Evolutionary conservation across 768 basidiomycete species (phyloP).

Genomic region (Hygrophorus pudorinus): DNA sequence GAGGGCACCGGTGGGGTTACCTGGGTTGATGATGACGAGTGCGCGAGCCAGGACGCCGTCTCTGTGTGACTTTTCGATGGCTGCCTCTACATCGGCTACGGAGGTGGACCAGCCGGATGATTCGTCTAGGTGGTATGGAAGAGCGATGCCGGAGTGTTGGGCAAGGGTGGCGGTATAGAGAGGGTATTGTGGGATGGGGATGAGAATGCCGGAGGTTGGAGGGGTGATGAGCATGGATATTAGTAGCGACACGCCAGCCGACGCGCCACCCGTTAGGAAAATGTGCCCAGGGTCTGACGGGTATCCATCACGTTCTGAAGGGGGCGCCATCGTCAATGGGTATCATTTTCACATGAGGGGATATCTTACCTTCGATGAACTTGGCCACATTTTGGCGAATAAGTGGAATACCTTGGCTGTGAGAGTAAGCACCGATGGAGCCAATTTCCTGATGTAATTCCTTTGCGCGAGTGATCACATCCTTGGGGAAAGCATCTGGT

Average conservation of each 20-base stretch:
- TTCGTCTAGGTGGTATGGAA: slow-evolving; percentile 90
- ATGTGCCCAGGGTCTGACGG: slow-evolving; percentile 76
- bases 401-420: slow-evolving; percentile 84
- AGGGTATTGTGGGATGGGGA: slow-evolving; percentile 98
- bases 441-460: slow-evolving; percentile 81
- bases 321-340: background rate
- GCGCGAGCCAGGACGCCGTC: slow-evolving; percentile 64
- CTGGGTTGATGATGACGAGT: slow-evolving; percentile 96
- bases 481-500: slow-evolving; percentile 69
- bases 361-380: slow-evolving; percentile 70
- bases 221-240: slow-evolving; percentile 69
- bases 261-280: slow-evolving; percentile 93
- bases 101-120: slow-evolving; percentile 75
- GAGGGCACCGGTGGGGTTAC: slow-evolving; percentile 91
- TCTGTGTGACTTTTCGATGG: slow-evolving; percentile 53
- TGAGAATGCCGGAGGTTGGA: slow-evolving; percentile 68
- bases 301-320: slow-evolving; percentile 79
- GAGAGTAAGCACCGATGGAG: slow-evolving; percentile 90
- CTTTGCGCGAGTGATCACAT: slow-evolving; percentile 77
- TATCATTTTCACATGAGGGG: background rate
- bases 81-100: slow-evolving; percentile 49
- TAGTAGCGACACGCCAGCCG: slow-evolving; percentile 83
- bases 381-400: slow-evolving; percentile 83
- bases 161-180: slow-evolving; percentile 94
- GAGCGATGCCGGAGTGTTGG: slow-evolving; percentile 64